These are phyloP conservation scores for Punica granatum DNA, from an alignment of 345 rosid species.

Conservation along the genomic window DNA sequence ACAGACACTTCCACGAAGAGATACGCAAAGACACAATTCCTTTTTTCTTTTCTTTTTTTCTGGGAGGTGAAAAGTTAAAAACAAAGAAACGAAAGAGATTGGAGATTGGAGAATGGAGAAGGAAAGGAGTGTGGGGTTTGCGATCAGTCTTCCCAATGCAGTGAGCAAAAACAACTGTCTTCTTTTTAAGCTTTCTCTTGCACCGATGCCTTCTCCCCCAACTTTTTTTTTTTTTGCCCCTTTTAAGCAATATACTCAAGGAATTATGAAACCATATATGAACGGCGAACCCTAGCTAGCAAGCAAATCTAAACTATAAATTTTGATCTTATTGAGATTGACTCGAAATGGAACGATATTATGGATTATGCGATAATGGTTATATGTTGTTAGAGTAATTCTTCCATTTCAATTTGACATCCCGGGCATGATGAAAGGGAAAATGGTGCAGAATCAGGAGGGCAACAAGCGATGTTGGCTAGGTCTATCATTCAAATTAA, in stretches of 20 bases:
- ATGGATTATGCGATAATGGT: too few species aligned
- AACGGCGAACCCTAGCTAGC: neutral
- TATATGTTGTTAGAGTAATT: too few species aligned
- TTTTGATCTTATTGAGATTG: too few species aligned
- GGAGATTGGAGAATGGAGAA: neutral
- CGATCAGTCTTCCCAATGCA: conserved; percentile 6
- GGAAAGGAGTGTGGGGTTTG: neutral
- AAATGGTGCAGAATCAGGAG: too few species aligned
- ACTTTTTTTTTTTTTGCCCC: too few species aligned
- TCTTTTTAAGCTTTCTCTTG: conserved; percentile 8
- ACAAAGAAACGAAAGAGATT: neutral
- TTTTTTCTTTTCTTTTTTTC: neutral
- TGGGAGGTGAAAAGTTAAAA: neutral
- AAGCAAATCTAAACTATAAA: neutral
- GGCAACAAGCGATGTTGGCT: too few species aligned
- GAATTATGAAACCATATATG: too few species aligned
- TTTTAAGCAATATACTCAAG: too few species aligned
- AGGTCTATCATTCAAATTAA: too few species aligned
- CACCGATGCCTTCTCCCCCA: conserved; percentile 2
- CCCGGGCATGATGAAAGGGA: too few species aligned
- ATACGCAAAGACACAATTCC: neutral
- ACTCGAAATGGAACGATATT: too few species aligned
- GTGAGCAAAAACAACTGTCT: neutral
- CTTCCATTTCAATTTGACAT: too few species aligned
- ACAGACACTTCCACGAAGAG: neutral